Evolutionary conservation across 106 monocot species (phyloP).

Genomic region (Xerophyta viscosa): DNA sequence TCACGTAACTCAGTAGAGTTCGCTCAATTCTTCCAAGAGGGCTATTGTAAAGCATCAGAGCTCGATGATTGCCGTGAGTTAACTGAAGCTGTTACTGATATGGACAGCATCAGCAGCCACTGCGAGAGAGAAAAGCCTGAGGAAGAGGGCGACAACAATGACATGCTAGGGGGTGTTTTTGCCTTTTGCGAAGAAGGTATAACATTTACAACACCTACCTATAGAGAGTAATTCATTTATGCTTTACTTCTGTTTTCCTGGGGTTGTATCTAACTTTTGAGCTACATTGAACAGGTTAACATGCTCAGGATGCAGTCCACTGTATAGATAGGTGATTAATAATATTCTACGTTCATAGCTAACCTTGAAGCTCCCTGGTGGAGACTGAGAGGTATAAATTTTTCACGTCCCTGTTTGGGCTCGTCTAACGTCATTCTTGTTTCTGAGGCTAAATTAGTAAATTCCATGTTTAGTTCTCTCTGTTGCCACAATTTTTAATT

Average conservation of each 20-base stretch:
- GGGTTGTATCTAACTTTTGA: too few species aligned
- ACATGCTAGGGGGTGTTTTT: constrained; percentile 74
- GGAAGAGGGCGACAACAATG: constrained; percentile 78
- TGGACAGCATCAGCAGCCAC: constrained; percentile 76
- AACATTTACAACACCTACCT: too few species aligned
- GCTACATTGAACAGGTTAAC: neutral
- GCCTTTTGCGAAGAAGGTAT: constrained; percentile 86
- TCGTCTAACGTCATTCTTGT: too few species aligned
- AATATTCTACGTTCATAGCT: neutral
- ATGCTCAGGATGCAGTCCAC: neutral
- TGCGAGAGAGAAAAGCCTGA: constrained; percentile 64
- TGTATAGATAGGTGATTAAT: neutral
- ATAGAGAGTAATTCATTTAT: too few species aligned
- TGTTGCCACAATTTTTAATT: too few species aligned
- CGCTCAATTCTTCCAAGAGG: constrained; percentile 57
- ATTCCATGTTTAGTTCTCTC: too few species aligned
- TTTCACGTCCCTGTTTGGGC: too few species aligned
- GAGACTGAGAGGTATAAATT: too few species aligned
- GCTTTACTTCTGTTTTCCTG: too few species aligned
- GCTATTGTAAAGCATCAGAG: constrained; percentile 70
- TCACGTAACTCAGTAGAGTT: constrained; percentile 42
- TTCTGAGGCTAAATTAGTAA: too few species aligned
- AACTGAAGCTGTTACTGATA: constrained; percentile 74
- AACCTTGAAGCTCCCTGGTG: too few species aligned
- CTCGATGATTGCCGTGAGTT: constrained; percentile 64